A percentile compares a stretch with the other conserved stretches of the same genome.
Conservation (phyloP, 306 rosid species). For the Oemleria cerasiformis region DNA sequence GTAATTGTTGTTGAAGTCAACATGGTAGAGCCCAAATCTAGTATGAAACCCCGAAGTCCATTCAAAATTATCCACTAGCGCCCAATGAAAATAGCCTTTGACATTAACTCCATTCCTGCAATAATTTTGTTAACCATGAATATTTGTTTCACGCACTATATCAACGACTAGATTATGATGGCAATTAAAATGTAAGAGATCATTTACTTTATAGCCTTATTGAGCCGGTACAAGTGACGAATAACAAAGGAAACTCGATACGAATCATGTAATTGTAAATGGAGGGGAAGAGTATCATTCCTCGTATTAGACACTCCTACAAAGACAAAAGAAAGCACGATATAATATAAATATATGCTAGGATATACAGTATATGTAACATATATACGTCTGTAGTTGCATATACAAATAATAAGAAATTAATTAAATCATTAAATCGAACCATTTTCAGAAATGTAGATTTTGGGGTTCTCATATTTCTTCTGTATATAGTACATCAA, state of each 20-base stretch:
- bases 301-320: not conserved
- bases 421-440: not conserved
- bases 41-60: not conserved
- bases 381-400: no score
- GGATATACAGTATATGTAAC: no score
- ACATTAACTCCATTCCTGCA: not conserved
- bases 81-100: not conserved
- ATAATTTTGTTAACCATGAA: not conserved
- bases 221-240: not conserved
- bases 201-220: not conserved
- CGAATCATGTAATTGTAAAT: not conserved
- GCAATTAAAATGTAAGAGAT: no score
- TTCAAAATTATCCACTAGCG: not conserved
- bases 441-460: not conserved
- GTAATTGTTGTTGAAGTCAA: not conserved
- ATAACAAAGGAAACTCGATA: not conserved
- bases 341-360: no score
- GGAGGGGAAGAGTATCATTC: not conserved
- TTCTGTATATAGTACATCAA: not conserved
- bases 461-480: not conserved
- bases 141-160: no score
- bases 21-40: not conserved
- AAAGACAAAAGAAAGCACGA: no score
- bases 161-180: not conserved
- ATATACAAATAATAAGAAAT: no score